These are phyloP conservation scores for Lasiodiplodia sp. DNA, from an alignment of 2,329 filamentous ascomycete genomes.

Conservation along the genomic window DNA sequence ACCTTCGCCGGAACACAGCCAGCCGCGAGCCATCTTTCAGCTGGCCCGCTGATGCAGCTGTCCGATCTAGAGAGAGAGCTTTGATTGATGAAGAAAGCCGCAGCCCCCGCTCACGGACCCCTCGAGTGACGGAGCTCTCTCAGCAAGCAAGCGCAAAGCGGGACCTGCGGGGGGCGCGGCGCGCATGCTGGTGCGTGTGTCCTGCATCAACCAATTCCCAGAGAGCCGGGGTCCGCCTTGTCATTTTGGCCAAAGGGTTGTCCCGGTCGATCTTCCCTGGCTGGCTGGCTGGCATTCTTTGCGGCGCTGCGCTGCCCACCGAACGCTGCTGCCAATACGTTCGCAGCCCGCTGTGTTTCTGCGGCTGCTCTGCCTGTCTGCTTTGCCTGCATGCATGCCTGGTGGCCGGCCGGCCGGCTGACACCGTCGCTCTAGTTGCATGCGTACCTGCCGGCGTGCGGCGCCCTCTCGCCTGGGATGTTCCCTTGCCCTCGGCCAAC, in stretches of 20 bases:
- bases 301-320: neutral
- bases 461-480: neutral
- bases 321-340: no score
- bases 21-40: neutral
- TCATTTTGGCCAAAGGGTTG: slow-evolving; percentile 4
- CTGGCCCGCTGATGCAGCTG: neutral
- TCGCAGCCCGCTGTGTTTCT: no score
- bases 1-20: neutral
- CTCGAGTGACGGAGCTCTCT: neutral
- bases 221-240: neutral
- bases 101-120: no score
- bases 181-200: slow-evolving; percentile 7
- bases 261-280: slow-evolving; percentile 23
- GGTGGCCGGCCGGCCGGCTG: no score
- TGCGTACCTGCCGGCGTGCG: no score
- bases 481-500: neutral
- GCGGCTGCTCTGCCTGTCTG: no score
- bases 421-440: no score
- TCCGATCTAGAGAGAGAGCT: neutral
- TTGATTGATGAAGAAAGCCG: neutral
- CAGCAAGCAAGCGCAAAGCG: neutral
- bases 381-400: no score
- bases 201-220: neutral
- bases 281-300: no score
- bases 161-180: neutral